Conservation (phyloP, 768 basidiomycete species). For the Kwoniella newhampshirensis region DNA sequence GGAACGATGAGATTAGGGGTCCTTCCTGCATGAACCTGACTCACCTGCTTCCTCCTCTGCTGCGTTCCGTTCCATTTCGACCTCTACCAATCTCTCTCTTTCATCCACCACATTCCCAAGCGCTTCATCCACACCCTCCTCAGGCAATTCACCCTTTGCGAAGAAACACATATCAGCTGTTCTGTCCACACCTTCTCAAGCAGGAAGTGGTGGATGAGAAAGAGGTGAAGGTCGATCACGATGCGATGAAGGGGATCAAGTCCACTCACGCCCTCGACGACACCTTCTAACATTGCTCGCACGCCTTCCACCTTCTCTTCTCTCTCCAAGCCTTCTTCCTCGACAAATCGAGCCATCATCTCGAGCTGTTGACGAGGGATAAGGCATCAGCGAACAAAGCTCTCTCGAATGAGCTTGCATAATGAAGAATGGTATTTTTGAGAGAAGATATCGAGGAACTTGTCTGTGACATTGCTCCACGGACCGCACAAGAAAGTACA, state of each 20-base stretch:
- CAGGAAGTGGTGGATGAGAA: background rate
- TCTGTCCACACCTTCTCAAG: too few species aligned
- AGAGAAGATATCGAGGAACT: too few species aligned
- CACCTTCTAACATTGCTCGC: slow-evolving; percentile 49
- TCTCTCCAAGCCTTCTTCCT: slow-evolving; percentile 50
- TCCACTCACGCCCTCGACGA: slow-evolving; percentile 32
- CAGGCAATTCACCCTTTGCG: slow-evolving; percentile 25
- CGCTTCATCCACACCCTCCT: slow-evolving; percentile 31
- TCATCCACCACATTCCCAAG: slow-evolving; percentile 31
- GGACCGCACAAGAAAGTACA: too few species aligned
- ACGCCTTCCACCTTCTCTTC: slow-evolving; percentile 51
- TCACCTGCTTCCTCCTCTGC: slow-evolving; percentile 17
- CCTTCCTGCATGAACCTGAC: too few species aligned
- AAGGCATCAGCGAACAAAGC: too few species aligned
- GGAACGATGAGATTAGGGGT: too few species aligned
- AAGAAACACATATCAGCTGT: slow-evolving; percentile 1
- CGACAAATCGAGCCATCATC: slow-evolving; percentile 51
- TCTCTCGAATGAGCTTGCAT: too few species aligned
- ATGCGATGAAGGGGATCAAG: too few species aligned
- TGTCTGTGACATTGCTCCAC: too few species aligned
- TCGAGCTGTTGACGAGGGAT: too few species aligned
- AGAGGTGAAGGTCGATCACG: background rate
- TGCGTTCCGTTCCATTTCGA: slow-evolving; percentile 14
- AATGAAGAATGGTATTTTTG: too few species aligned
- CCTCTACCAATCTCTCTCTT: slow-evolving; percentile 23